A percentile compares a stretch with the other conserved stretches of the same genome.
phyloP scores from a whole-genome alignment of 352 stramenopile genomes.

The Globisporangium nunn region DNA sequence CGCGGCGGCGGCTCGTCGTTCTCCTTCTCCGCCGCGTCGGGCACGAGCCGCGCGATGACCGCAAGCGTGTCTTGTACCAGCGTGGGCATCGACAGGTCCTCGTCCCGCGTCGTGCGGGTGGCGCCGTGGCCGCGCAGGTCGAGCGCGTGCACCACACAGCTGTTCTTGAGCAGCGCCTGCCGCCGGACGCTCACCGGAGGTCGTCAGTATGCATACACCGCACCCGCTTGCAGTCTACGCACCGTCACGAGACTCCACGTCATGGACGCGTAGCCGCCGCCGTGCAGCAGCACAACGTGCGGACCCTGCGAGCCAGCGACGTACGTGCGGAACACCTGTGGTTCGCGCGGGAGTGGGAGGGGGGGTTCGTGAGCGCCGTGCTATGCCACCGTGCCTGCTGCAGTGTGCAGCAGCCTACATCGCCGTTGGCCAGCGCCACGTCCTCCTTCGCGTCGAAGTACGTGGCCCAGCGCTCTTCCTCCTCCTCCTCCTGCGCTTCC shows the following conservation, averaged over 20 bases:
- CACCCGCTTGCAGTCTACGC: not conserved
- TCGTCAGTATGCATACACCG: not conserved
- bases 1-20: constrained; percentile 24
- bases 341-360: not conserved
- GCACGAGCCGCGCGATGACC: constrained; percentile 49
- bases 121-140: constrained; percentile 78
- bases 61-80: constrained; percentile 67
- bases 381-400: not conserved
- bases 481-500: not conserved
- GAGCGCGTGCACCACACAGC: constrained; percentile 73
- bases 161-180: constrained; percentile 67
- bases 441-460: constrained; percentile 78
- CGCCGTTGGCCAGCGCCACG: constrained; percentile 47
- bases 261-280: constrained; percentile 81
- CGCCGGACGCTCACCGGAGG: not conserved
- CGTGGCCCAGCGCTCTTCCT: constrained; percentile 29
- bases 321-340: constrained; percentile 78
- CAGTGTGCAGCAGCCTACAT: constrained; percentile 28
- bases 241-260: constrained; percentile 81
- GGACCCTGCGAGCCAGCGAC: constrained; percentile 53
- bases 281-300: constrained; percentile 78
- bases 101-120: constrained; percentile 50
- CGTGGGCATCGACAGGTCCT: constrained; percentile 64
- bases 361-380: not conserved
- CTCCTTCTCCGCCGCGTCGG: constrained; percentile 11